Percentiles rank a stretch among this genome's conserved stretches.
These are phyloP conservation scores for Candida namnaoensis DNA, from an alignment of 805 yeast genomes.

Conservation along the genomic window DNA sequence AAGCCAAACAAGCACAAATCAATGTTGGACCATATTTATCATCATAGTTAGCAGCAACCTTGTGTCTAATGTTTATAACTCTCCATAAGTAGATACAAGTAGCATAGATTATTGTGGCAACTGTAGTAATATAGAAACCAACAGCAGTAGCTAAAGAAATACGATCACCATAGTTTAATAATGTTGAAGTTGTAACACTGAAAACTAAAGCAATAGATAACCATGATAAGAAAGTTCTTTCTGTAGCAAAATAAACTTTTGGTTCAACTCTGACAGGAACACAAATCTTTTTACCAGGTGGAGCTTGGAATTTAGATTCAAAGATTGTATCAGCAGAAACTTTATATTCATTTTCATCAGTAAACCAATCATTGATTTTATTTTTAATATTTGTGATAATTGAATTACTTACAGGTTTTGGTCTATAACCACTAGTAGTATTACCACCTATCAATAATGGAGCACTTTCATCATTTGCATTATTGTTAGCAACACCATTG, in stretches of 20 bases:
- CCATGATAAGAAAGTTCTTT: conserved; percentile 93
- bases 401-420: conserved; percentile 5
- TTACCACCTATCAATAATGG: conserved; percentile 13
- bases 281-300: conserved; percentile 82
- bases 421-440: conserved; percentile 9
- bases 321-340: conserved; percentile 61
- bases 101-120: conserved; percentile 65
- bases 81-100: conserved; percentile 72
- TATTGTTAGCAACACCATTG: background rate
- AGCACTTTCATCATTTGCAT: conserved; percentile 19
- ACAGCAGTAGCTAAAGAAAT: conserved; percentile 74
- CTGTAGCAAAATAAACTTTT: conserved; percentile 97
- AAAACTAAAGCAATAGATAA: conserved; percentile 81
- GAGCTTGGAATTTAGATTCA: conserved; percentile 53
- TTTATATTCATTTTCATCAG: conserved; percentile 39
- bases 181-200: conserved; percentile 82
- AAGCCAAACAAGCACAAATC: conserved; percentile 66
- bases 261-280: conserved; percentile 97
- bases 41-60: conserved; percentile 77
- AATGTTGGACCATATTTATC: conserved; percentile 83
- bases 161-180: conserved; percentile 75
- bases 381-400: conserved; percentile 14
- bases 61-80: conserved; percentile 72
- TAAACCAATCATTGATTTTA: conserved; percentile 35
- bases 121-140: conserved; percentile 78